Base-by-base conservation (phyloP, 306 rosid species). In the Rosa chinensis region DNA sequence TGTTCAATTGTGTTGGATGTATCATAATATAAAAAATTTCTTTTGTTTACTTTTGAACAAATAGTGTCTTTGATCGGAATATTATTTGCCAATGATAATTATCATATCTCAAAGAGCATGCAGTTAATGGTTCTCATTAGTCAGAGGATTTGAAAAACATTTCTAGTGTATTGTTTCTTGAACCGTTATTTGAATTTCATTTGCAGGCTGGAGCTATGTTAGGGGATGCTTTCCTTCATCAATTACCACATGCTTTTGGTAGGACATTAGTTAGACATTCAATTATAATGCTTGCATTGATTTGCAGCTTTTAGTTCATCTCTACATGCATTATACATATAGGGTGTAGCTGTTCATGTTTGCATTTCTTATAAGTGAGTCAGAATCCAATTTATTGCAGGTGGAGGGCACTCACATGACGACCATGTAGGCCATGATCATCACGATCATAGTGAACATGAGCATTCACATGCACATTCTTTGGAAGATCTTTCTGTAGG, bases 221-320 rank as follows among this genome's bases (percentile, higher is more conserved):
- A 79, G 99, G 99, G 50, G 99, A 94, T 85, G 97, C 99, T 75
- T 94, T 94, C 86, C 97, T 94, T 86, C 99, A 94, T 88, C 99
- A 94, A 82, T 75, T 94, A 80, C 99, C 99, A 0, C 99, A 94
- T 86, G 99, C 99, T 71, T 91, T 94, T 87, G 99, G 99, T 94
- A 91, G 64, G 89, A 28, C 44, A 75, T 72, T 35, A 82, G 66
- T 80, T 47, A 52, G 40, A 83, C 49, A 68, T 62, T 21, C 25
- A n/a, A 3, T 21, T 58, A 21, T 21, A 13, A 21, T 58, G 64
- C 35, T 21, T 10, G 64, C 47, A 44, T 44, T 44, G 11, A 44
- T 44, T 44, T 44, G 47, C 47, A 44, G 47, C 47, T 7, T 44
- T 44, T 44, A 44, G 47, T 44, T 44, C 11, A 10, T 44, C 47